Evolutionary conservation across 257 asterid species (phyloP).

Genomic region (Orobanche coerulescens): DNA sequence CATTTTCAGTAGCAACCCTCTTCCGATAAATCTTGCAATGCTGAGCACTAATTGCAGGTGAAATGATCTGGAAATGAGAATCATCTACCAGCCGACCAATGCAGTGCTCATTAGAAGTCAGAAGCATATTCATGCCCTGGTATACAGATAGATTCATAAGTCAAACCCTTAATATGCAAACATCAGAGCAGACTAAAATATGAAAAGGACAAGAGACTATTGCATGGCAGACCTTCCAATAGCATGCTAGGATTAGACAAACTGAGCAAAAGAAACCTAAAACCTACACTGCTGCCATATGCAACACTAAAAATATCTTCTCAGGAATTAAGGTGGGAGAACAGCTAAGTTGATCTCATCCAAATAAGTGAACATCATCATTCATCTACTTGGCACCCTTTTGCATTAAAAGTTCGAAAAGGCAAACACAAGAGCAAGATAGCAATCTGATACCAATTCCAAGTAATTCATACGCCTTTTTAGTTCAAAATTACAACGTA

Average conservation of each 20-base stretch:
- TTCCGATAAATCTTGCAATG: constrained; percentile 86
- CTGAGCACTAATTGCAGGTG: constrained; percentile 73
- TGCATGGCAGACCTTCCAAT: neutral
- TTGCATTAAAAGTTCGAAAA: neutral
- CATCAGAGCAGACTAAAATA: neutral
- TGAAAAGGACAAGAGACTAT: neutral
- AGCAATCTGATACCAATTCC: neutral
- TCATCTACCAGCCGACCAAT: constrained; percentile 84
- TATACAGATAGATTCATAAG: constrained; percentile 22
- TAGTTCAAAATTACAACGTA: neutral
- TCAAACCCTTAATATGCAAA: constrained; percentile 1
- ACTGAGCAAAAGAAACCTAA: neutral
- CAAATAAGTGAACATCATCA: too few relatives aligned
- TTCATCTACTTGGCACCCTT: too few relatives aligned
- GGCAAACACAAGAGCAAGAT: neutral
- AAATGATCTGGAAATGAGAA: constrained; percentile 56
- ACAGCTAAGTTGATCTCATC: neutral
- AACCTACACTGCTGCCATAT: neutral
- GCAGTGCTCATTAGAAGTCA: constrained; percentile 65
- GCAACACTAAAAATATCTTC: neutral
- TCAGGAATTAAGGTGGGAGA: neutral
- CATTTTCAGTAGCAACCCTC: constrained; percentile 34
- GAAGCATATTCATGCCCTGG: constrained; percentile 83
- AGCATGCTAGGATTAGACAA: constrained; percentile 3
- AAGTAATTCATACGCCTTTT: neutral